These are phyloP conservation scores for Draba incana DNA, from an alignment of 345 rosid species.

Conservation along the genomic window DNA sequence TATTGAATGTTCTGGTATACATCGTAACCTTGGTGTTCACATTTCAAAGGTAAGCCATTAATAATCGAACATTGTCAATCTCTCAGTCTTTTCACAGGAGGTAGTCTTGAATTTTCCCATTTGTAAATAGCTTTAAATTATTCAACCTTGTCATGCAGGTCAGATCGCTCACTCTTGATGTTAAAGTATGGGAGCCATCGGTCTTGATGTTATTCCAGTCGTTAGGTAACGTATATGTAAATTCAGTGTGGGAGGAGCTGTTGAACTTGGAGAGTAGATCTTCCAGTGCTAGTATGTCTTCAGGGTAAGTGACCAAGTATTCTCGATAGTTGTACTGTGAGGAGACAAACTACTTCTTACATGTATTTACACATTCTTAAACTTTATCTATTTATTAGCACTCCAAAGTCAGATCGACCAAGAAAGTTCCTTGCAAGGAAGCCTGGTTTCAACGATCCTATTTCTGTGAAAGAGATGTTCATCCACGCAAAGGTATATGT, in stretches of 20 bases:
- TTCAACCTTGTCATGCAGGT: slow-evolving; percentile 52
- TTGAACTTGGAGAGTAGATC: slow-evolving; percentile 47
- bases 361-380: slow-evolving; percentile 33
- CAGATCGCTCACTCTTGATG: slow-evolving; percentile 77
- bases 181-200: slow-evolving; percentile 85
- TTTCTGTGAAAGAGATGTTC: slow-evolving; percentile 71
- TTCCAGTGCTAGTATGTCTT: slow-evolving; percentile 44
- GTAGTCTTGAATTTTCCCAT: neutral
- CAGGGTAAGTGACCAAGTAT: slow-evolving; percentile 49
- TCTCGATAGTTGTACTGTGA: slow-evolving; percentile 24
- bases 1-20: slow-evolving; percentile 80
- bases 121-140: slow-evolving; percentile 11
- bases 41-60: slow-evolving; percentile 65
- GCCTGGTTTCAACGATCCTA: slow-evolving; percentile 61
- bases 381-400: slow-evolving; percentile 42
- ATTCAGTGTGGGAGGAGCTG: slow-evolving; percentile 83
- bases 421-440: slow-evolving; percentile 56
- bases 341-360: slow-evolving; percentile 16
- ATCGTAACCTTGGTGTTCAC: slow-evolving; percentile 86
- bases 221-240: slow-evolving; percentile 67
- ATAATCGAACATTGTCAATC: neutral
- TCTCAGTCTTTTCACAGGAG: slow-evolving; percentile 8
- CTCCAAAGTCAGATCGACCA: slow-evolving; percentile 50
- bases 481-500: slow-evolving; percentile 72
- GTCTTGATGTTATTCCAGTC: slow-evolving; percentile 73